These are phyloP conservation scores for Penicillium ucsense DNA, from an alignment of 495 filamentous ascomycete genomes.

Conservation along the genomic window DNA sequence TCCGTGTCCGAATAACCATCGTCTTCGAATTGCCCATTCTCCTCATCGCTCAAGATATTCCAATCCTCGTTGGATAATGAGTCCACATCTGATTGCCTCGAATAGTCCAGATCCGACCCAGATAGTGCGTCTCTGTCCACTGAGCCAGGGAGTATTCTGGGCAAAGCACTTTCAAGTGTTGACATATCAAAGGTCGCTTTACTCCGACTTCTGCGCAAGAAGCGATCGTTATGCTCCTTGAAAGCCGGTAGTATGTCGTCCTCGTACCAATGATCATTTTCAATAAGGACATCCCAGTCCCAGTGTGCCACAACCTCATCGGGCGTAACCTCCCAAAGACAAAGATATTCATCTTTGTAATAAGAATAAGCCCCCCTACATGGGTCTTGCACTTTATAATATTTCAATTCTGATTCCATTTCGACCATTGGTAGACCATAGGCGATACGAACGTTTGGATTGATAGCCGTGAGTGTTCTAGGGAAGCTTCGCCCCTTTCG, in stretches of 20 bases:
- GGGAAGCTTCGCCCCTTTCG: too few species aligned
- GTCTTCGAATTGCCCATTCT: too few species aligned
- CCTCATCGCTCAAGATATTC: neutral
- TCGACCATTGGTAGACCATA: neutral
- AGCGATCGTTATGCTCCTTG: neutral
- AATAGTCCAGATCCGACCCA: too few species aligned
- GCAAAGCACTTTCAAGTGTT: neutral
- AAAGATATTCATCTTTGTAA: conserved; percentile 2
- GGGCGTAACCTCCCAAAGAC: conserved; percentile 2
- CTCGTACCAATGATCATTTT: neutral
- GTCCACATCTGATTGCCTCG: too few species aligned
- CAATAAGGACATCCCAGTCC: neutral
- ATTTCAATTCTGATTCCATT: neutral
- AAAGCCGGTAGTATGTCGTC: neutral
- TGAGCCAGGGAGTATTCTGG: too few species aligned
- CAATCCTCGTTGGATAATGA: neutral
- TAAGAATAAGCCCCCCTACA: neutral
- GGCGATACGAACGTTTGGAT: conserved; percentile 1
- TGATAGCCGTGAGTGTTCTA: neutral
- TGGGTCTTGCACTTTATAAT: conserved; percentile 1
- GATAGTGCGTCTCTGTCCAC: too few species aligned
- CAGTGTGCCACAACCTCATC: neutral
- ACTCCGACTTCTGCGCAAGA: too few species aligned
- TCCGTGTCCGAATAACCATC: too few species aligned
- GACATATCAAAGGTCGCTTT: too few species aligned